Evolutionary conservation across 495 filamentous ascomycete genomes (phyloP).

Genomic region (Talaromyces borbonicus): DNA sequence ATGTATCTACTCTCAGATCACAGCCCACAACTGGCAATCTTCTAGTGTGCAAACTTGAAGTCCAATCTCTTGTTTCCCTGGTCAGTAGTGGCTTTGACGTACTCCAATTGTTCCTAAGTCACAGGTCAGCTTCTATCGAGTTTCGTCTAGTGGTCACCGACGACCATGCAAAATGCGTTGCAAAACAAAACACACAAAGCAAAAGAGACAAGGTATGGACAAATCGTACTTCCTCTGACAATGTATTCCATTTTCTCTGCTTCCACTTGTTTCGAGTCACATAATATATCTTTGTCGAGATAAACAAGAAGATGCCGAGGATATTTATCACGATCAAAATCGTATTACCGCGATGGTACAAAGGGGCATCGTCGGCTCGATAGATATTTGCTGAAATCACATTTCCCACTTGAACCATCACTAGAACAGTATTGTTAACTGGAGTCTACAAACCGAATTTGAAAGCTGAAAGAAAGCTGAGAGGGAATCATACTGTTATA

Average conservation of each 20-base stretch:
- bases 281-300: constrained; percentile 26
- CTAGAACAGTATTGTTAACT: constrained; percentile 3
- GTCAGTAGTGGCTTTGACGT: background rate
- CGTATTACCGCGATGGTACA: constrained; percentile 40
- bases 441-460: background rate
- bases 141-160: too few species aligned
- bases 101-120: background rate
- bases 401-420: constrained; percentile 36
- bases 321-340: constrained; percentile 34
- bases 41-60: constrained; percentile 24
- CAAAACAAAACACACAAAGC: too few species aligned
- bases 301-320: constrained; percentile 26
- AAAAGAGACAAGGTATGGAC: background rate
- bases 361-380: constrained; percentile 43
- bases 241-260: constrained; percentile 22
- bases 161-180: background rate
- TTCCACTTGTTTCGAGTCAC: constrained; percentile 21
- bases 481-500: constrained; percentile 12
- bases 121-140: background rate
- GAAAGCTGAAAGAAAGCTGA: background rate
- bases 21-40: too few species aligned
- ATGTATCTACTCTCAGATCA: too few species aligned
- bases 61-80: constrained; percentile 7
- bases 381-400: constrained; percentile 47
- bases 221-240: constrained; percentile 16